Percentiles rank a stretch among this genome's conserved stretches.
Conservation (phyloP, 306 rosid species). For the Rosa chinensis region DNA sequence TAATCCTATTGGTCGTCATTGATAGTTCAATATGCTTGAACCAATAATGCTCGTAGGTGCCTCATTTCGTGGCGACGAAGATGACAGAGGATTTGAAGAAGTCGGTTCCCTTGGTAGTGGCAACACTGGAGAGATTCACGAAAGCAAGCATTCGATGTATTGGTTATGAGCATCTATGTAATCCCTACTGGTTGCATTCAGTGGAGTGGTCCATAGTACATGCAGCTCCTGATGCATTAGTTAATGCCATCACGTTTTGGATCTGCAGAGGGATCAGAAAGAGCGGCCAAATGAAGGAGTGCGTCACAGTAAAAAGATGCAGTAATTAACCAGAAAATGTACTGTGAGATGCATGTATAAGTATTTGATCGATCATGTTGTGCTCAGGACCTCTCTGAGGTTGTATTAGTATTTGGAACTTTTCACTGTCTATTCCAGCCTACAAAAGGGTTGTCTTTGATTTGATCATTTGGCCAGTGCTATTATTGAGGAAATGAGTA, state of each 20-base stretch:
- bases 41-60: constrained; percentile 16
- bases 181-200: constrained; percentile 34
- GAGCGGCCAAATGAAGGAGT: constrained; percentile 13
- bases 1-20: not conserved
- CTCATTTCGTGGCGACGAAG: constrained; percentile 29
- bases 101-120: not conserved
- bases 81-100: constrained; percentile 25
- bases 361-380: too few relatives aligned
- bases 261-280: constrained; percentile 5
- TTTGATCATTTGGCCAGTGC: too few relatives aligned
- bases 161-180: constrained; percentile 27
- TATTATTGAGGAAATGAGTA: too few relatives aligned
- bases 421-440: too few relatives aligned
- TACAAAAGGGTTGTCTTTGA: too few relatives aligned
- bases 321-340: not conserved
- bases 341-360: too few relatives aligned
- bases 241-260: not conserved
- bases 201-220: constrained; percentile 14
- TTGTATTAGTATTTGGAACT: too few relatives aligned
- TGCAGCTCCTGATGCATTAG: not conserved
- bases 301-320: not conserved
- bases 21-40: not conserved
- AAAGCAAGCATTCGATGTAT: constrained; percentile 37
- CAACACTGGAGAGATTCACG: constrained; percentile 25
- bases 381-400: too few relatives aligned